Evolutionary conservation across 768 basidiomycete genomes (phyloP).

Genomic region (Boletellus emodensis): DNA sequence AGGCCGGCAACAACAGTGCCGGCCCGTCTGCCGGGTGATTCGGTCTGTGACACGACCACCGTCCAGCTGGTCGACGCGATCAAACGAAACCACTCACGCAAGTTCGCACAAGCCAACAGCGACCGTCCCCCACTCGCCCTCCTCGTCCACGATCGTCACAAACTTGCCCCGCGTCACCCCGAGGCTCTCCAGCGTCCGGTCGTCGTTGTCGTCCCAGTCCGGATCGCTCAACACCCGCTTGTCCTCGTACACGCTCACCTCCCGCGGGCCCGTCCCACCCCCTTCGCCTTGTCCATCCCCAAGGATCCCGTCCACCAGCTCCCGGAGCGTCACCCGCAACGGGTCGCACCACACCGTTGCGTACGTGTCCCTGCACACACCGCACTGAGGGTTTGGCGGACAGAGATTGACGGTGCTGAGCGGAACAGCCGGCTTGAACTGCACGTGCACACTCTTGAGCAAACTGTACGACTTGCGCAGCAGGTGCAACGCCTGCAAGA

Average conservation of each 20-base stretch:
- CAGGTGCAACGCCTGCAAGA: conserved; percentile 86
- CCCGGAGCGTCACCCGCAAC: conserved; percentile 59
- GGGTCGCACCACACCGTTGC: conserved; percentile 71
- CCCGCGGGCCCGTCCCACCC: conserved; percentile 39
- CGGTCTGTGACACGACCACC: conserved; percentile 36
- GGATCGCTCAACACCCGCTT: conserved; percentile 85
- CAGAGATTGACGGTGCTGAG: conserved; percentile 65
- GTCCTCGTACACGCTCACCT: conserved; percentile 84
- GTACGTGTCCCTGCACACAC: conserved; percentile 86
- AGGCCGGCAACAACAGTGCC: conserved; percentile 60
- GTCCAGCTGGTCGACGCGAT: neutral
- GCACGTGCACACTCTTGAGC: conserved; percentile 73
- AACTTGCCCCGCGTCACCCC: conserved; percentile 82
- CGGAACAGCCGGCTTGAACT: conserved; percentile 75
- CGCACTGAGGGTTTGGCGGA: conserved; percentile 72
- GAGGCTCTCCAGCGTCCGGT: conserved; percentile 75
- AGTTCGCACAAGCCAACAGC: conserved; percentile 63
- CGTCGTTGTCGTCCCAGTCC: conserved; percentile 89
- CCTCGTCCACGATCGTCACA: conserved; percentile 85
- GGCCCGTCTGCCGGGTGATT: conserved; percentile 50
- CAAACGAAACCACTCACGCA: conserved; percentile 52
- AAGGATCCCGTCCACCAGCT: conserved; percentile 67
- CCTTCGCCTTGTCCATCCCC: conserved; percentile 41
- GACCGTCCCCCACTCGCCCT: conserved; percentile 69
- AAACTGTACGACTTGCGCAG: conserved; percentile 59